phyloP scores from a whole-genome alignment of 2,329 filamentous ascomycete species.

The Pezicula carpinea region DNA sequence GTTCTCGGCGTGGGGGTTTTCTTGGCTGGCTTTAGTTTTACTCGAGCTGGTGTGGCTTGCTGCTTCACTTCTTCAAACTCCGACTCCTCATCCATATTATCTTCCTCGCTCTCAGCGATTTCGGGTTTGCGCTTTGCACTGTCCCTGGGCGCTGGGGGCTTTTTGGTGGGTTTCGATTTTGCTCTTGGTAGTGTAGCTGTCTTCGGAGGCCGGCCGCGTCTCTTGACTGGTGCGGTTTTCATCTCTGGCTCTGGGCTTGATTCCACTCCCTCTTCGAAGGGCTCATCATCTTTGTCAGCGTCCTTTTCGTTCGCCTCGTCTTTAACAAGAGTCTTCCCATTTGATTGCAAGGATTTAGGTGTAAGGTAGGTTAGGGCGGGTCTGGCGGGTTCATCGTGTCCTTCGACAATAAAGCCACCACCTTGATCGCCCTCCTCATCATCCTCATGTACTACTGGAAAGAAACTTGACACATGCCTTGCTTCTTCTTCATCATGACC shows the following conservation, averaged over 20 bases:
- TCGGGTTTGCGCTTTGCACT: conserved; percentile 8
- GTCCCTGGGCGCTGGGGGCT: not conserved
- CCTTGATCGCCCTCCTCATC: conserved; percentile 19
- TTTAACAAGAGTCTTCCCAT: conserved; percentile 1
- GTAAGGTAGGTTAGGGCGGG: conserved; percentile 16
- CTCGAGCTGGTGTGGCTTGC: not conserved
- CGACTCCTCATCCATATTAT: conserved; percentile 10
- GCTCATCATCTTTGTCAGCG: conserved; percentile 9
- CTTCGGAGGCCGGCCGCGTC: not conserved
- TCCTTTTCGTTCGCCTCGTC: conserved; percentile 10
- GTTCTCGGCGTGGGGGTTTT: not conserved
- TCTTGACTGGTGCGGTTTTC: not conserved
- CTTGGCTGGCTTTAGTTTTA: conserved; percentile 2
- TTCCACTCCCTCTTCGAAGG: too few relatives aligned
- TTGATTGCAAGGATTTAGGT: conserved; percentile 14
- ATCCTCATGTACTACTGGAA: conserved; percentile 23
- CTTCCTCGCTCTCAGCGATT: conserved; percentile 12
- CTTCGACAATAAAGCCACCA: conserved; percentile 26
- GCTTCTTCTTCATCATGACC: conserved; percentile 45
- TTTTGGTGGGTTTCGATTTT: conserved; percentile 3
- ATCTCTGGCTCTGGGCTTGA: not conserved
- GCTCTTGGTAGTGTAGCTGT: conserved; percentile 2
- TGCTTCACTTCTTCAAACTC: not conserved
- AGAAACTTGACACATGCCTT: conserved; percentile 19
- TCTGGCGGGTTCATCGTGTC: conserved; percentile 10